phyloP scores from a whole-genome alignment of 2,329 filamentous ascomycete genomes.

The Phialophora macrospora region DNA sequence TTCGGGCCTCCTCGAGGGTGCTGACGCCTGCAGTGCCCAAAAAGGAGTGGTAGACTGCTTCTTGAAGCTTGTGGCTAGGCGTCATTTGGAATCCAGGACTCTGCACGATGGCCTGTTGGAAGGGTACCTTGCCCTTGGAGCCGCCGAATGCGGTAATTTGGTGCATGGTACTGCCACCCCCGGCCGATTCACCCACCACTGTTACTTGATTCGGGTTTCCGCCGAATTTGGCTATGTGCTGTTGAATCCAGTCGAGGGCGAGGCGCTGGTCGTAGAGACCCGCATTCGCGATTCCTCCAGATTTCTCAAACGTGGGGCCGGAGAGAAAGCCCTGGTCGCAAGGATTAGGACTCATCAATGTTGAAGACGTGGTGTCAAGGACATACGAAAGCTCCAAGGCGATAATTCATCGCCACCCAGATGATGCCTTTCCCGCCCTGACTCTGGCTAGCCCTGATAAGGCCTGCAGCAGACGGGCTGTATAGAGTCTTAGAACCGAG shows the following conservation, averaged over 20 bases:
- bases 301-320: slow-evolving; percentile 49
- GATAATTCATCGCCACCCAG: slow-evolving; percentile 55
- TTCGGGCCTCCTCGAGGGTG: slow-evolving; percentile 51
- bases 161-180: slow-evolving; percentile 60
- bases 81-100: slow-evolving; percentile 51
- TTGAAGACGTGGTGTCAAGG: neutral
- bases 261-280: slow-evolving; percentile 60
- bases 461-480: slow-evolving; percentile 45
- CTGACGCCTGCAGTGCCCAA: slow-evolving; percentile 50
- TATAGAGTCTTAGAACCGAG: slow-evolving; percentile 46
- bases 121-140: slow-evolving; percentile 38
- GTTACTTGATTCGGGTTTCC: slow-evolving; percentile 58
- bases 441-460: slow-evolving; percentile 50
- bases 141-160: slow-evolving; percentile 61
- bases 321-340: slow-evolving; percentile 47
- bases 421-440: slow-evolving; percentile 49
- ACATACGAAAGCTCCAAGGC: slow-evolving; percentile 53
- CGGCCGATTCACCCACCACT: slow-evolving; percentile 58
- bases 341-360: neutral
- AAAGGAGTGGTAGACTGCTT: slow-evolving; percentile 48
- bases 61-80: slow-evolving; percentile 45
- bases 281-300: slow-evolving; percentile 53
- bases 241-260: slow-evolving; percentile 60
- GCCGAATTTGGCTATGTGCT: slow-evolving; percentile 60
- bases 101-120: slow-evolving; percentile 51